phyloP scores from a whole-genome alignment of 768 basidiomycete genomes.

The Lentinus tigrinus region DNA sequence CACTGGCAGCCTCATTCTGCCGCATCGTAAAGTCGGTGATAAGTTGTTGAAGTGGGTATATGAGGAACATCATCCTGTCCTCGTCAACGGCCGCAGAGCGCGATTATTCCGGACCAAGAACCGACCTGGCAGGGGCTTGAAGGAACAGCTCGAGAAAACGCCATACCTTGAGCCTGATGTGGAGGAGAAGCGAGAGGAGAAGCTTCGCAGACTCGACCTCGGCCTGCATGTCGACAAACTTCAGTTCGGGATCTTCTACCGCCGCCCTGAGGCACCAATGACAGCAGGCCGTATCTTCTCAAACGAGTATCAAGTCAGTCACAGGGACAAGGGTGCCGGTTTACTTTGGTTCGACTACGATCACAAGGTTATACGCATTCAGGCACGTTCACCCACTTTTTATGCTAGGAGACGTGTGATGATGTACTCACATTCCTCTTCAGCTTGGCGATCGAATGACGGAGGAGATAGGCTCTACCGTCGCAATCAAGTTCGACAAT shows the following conservation, averaged over 20 bases:
- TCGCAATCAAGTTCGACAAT: constrained; percentile 55
- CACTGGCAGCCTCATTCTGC: constrained; percentile 35
- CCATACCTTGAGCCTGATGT: constrained; percentile 31
- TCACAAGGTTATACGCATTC: constrained; percentile 62
- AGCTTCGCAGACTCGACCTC: constrained; percentile 41
- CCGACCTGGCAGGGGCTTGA: not conserved
- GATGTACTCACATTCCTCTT: not conserved
- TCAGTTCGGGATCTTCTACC: constrained; percentile 66
- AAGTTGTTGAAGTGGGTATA: constrained; percentile 47
- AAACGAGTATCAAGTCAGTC: constrained; percentile 64
- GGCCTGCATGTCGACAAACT: constrained; percentile 57
- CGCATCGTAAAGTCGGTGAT: constrained; percentile 33
- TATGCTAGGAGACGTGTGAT: no score
- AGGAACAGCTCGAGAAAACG: constrained; percentile 30
- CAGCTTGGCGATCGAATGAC: constrained; percentile 59
- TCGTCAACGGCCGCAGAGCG: constrained; percentile 24
- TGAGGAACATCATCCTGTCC: constrained; percentile 27
- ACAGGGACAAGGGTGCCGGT: constrained; percentile 43
- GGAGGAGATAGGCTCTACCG: constrained; percentile 48
- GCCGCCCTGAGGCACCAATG: constrained; percentile 20
- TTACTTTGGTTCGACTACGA: constrained; percentile 66
- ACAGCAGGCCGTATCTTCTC: constrained; percentile 47
- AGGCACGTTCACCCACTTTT: constrained; percentile 37
- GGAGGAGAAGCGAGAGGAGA: constrained; percentile 33
- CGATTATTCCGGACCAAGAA: constrained; percentile 14